These are phyloP conservation scores for Hymenochaete sp. DNA, from an alignment of 1,284 basidiomycete genomes.

Conservation along the genomic window DNA sequence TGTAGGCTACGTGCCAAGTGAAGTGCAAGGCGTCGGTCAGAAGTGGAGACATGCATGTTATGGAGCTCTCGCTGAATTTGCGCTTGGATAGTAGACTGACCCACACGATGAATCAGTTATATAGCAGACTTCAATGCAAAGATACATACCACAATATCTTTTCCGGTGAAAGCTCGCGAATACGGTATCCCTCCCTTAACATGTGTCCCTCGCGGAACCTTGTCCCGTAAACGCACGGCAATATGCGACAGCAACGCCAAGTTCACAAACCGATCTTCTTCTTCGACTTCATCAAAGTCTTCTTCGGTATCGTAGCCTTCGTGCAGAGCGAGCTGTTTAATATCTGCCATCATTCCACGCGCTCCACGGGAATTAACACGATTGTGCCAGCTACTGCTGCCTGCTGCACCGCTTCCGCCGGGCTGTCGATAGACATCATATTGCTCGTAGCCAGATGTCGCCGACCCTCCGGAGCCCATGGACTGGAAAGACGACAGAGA, in stretches of 20 bases:
- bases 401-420: not conserved
- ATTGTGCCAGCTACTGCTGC: conserved; percentile 11
- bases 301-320: conserved; percentile 42
- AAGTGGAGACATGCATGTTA: conserved; percentile 61
- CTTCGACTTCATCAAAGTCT: conserved; percentile 56
- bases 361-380: conserved; percentile 11
- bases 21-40: conserved; percentile 74
- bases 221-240: conserved; percentile 80
- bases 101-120: conserved; percentile 8
- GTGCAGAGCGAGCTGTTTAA: conserved; percentile 33
- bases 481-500: conserved; percentile 17
- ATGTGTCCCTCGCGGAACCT: conserved; percentile 77
- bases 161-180: conserved; percentile 82
- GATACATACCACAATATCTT: conserved; percentile 78
- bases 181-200: conserved; percentile 88
- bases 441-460: conserved; percentile 12
- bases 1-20: conserved; percentile 85
- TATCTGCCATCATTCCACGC: conserved; percentile 29
- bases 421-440: conserved; percentile 13
- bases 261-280: conserved; percentile 76
- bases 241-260: conserved; percentile 82
- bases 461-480: conserved; percentile 11
- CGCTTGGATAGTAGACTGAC: conserved; percentile 71
- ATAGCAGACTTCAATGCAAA: not conserved
- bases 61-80: conserved; percentile 66